Percentiles rank a stretch among this genome's conserved stretches.
phyloP scores from a whole-genome alignment of 2,329 filamentous ascomycete species.

The Rhynchosporium graminicola region DNA sequence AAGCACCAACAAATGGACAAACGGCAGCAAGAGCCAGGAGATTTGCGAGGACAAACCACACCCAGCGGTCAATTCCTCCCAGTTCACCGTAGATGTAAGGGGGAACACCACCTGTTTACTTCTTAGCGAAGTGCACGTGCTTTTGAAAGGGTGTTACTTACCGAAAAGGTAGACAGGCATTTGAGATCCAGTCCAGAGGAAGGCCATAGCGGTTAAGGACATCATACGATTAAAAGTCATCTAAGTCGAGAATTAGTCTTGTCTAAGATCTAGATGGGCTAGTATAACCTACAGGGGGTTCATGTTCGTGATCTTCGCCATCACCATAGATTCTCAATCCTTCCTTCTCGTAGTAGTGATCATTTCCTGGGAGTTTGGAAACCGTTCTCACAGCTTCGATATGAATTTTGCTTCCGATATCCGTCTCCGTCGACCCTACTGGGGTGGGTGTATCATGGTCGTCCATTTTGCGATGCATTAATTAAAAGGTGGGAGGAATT shows the following conservation, averaged over 20 bases:
- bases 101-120: conserved; percentile 41
- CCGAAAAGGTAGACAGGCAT: conserved; percentile 57
- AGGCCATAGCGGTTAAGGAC: conserved; percentile 59
- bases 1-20: conserved; percentile 64
- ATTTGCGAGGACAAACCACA: conserved; percentile 47
- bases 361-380: conserved; percentile 33
- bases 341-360: conserved; percentile 33
- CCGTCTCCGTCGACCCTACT: conserved; percentile 32
- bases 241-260: conserved; percentile 39
- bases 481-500: not conserved
- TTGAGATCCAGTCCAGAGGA: conserved; percentile 61
- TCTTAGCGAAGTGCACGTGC: conserved; percentile 4
- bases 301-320: conserved; percentile 49
- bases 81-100: conserved; percentile 59
- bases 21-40: conserved; percentile 57
- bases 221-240: conserved; percentile 54
- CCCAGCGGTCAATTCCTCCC: conserved; percentile 50
- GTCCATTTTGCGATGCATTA: conserved; percentile 12
- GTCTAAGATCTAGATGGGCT: not conserved
- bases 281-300: conserved; percentile 44
- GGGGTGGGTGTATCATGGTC: conserved; percentile 19
- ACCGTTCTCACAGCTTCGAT: conserved; percentile 32
- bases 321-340: conserved; percentile 49
- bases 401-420: conserved; percentile 19
- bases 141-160: not conserved